phyloP scores from a whole-genome alignment of 73 alveolate genomes.

The Paramecium caudatum region DNA sequence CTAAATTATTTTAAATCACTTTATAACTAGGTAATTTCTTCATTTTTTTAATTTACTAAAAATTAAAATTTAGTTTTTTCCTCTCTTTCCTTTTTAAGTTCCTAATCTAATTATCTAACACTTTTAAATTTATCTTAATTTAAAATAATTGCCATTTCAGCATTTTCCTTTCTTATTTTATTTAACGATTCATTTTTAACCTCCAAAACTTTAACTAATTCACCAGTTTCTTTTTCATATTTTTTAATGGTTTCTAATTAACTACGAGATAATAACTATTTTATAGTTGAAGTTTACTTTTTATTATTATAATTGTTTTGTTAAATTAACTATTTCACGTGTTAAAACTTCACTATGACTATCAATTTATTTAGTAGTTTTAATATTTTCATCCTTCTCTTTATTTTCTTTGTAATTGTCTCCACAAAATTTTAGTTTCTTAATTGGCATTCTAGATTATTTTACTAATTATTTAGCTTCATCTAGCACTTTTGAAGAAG shows the following conservation, averaged over 20 bases:
- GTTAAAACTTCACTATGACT: slow-evolving; percentile 50
- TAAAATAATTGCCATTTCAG: slow-evolving; percentile 65
- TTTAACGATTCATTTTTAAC: slow-evolving; percentile 76
- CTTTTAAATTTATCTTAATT: slow-evolving; percentile 72
- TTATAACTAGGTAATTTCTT: slow-evolving; percentile 40
- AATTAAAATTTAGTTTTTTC: background rate
- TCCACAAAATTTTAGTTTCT: slow-evolving; percentile 62
- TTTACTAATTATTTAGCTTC: slow-evolving; percentile 44
- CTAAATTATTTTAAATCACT: slow-evolving; percentile 62
- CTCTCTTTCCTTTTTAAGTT: slow-evolving; percentile 70
- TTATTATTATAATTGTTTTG: slow-evolving; percentile 55
- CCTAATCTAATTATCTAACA: slow-evolving; percentile 58
- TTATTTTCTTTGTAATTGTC: slow-evolving; percentile 61
- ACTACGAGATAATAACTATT: background rate
- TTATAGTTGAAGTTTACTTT: background rate
- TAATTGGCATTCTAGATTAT: slow-evolving; percentile 43
- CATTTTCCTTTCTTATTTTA: slow-evolving; percentile 72
- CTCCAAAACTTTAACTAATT: slow-evolving; percentile 56
- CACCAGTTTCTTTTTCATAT: slow-evolving; percentile 54
- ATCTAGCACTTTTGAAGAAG: slow-evolving; percentile 18
- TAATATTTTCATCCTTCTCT: background rate
- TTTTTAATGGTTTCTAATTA: slow-evolving; percentile 67
- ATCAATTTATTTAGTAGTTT: background rate
- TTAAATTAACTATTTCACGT: slow-evolving; percentile 43
- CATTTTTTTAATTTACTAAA: background rate